Evolutionary conservation across 83 land plant genomes (phyloP).

Genomic region (Picea mariana): DNA sequence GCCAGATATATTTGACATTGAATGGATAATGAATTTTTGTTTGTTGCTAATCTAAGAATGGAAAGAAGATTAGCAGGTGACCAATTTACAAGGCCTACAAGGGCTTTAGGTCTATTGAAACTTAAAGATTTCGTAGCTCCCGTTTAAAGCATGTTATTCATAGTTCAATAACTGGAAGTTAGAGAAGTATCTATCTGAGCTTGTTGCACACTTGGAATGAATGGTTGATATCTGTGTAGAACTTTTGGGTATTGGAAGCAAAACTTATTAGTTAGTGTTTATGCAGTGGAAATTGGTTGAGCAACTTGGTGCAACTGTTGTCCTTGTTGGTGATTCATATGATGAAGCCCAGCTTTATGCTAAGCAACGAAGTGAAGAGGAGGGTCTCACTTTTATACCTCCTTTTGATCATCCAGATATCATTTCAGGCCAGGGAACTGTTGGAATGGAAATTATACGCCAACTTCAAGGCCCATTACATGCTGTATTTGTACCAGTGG

Average conservation of each 20-base stretch:
- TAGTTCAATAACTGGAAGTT: not conserved
- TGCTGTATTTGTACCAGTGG: no score
- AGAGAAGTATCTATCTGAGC: not conserved
- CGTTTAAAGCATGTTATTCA: not conserved
- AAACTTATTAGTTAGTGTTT: not conserved
- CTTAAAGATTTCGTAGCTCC: not conserved
- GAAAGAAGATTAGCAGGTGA: not conserved
- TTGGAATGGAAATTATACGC: no score
- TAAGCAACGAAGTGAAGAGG: conserved; percentile 53
- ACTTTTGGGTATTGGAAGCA: not conserved
- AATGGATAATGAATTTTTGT: not conserved
- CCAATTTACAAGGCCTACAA: not conserved
- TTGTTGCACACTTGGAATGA: not conserved
- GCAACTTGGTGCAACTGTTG: conserved; percentile 85
- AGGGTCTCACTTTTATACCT: conserved; percentile 76
- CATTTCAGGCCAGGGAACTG: no score
- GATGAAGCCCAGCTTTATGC: conserved; percentile 96
- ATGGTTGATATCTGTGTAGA: not conserved
- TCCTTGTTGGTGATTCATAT: conserved; percentile 86
- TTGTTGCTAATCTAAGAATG: not conserved
- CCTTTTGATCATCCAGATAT: conserved; percentile 71
- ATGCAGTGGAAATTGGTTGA: conserved; percentile 85
- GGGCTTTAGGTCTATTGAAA: not conserved
- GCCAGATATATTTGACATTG: not conserved
- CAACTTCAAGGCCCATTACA: no score